Evolutionary conservation across 352 stramenopile genomes (phyloP), one percentile per base, ranked within the genome.

Genomic region (Pythium coloratum): DNA sequence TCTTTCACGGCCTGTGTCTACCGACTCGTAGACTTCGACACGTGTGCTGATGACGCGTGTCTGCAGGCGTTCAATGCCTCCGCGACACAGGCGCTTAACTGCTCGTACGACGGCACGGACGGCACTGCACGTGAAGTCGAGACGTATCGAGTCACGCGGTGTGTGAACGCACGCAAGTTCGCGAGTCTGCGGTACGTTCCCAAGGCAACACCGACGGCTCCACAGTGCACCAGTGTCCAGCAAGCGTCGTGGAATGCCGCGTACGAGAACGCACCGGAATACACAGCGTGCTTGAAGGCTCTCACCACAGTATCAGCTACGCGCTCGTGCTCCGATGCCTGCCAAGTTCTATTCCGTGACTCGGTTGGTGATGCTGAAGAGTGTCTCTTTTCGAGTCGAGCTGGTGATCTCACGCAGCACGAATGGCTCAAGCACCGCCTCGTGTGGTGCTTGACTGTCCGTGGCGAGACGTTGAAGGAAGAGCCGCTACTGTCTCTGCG

Each of bases 401-500:
- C 56, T 26, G 63, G 63, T n/a, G 40, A 30, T 12, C 26, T 70
- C 9, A 70, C 63, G 8, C 63, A 70, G 32, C 56, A 64, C 28
- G 63, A 70, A 33, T 70, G 63, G 63, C 56, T 70, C 36, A 70
- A 70, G 47, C 44, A 70, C 42, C 47, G 56, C 6, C 63, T 70
- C 10, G 63, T 70, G 34, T 70, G 63, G 63, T 70, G 63, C 30
- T 7, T 61, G 10, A 38, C 61, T 5, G 47, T 62, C 2, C 63
- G 63, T 6, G 55, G 63, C 12, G 63, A 70, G 32, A n/a, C 34
- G 8, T 51, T 70, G 20, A 40, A 62, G 16, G 28, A 36, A 14
- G 63, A 70, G 10, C 55, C 63, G 26, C 36, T 70, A 9, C 56
- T 70, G 4, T 55, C 32, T 6, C 24, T 64, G 7, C 49, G 54